phyloP scores from a whole-genome alignment of 331 rosid species.

The Prunus yedoensis region DNA sequence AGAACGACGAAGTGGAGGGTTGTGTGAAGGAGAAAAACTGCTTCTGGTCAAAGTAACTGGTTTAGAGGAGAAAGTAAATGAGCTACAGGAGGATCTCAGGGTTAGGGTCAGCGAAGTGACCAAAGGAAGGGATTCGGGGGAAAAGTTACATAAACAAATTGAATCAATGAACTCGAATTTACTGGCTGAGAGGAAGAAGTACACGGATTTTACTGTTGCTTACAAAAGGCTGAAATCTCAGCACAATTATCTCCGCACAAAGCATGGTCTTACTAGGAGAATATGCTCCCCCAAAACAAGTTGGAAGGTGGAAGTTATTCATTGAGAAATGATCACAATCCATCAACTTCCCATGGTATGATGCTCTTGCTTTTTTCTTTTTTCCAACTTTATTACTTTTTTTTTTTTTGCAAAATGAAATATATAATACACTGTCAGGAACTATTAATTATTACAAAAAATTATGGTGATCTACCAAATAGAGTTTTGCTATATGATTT shows the following conservation, averaged over 20 bases:
- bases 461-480: background rate
- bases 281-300: conserved; percentile 40
- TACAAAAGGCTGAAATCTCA: no score
- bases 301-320: conserved; percentile 39
- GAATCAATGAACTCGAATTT: no score
- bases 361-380: background rate
- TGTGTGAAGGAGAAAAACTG: no score
- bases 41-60: no score
- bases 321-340: conserved; percentile 32
- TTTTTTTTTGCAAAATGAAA: background rate
- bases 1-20: no score
- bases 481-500: background rate
- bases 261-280: conserved; percentile 58
- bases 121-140: no score
- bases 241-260: conserved; percentile 50
- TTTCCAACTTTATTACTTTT: background rate
- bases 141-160: no score
- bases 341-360: conserved; percentile 50
- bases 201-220: no score
- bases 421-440: background rate
- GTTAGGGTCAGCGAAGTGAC: no score
- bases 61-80: no score
- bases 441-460: background rate
- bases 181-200: no score
- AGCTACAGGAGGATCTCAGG: no score